These are phyloP conservation scores for Pleurotus eryngii DNA, from an alignment of 768 basidiomycete genomes.

Conservation along the genomic window DNA sequence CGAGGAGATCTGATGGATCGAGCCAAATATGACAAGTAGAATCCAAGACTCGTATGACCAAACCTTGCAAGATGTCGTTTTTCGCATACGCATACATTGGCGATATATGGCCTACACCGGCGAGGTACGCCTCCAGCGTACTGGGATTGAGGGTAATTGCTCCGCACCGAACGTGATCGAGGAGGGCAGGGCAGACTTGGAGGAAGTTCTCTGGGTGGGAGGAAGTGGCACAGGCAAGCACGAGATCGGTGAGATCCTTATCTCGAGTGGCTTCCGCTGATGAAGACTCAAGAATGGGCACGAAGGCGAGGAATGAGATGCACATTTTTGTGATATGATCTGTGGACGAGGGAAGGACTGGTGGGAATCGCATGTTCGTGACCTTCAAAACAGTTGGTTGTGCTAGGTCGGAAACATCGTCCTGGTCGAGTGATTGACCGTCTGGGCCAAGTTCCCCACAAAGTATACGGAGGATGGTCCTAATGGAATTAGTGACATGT, in stretches of 20 bases:
- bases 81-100: constrained; percentile 50
- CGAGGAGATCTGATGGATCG: constrained; percentile 21
- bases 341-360: constrained; percentile 19
- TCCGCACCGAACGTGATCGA: constrained; percentile 52
- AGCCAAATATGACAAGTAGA: constrained; percentile 65
- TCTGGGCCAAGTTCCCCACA: constrained; percentile 23
- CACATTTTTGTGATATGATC: constrained; percentile 45
- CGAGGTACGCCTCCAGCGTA: constrained; percentile 51
- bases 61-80: constrained; percentile 48
- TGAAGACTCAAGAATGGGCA: constrained; percentile 60
- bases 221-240: constrained; percentile 37
- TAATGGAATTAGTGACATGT: constrained; percentile 26
- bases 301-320: constrained; percentile 55
- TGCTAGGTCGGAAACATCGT: constrained; percentile 58
- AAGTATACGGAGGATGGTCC: constrained; percentile 37
- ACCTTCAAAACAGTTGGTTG: constrained; percentile 37
- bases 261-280: constrained; percentile 61
- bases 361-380: constrained; percentile 9
- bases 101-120: constrained; percentile 51
- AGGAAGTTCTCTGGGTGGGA: constrained; percentile 52
- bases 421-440: constrained; percentile 24
- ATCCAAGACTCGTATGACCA: constrained; percentile 60
- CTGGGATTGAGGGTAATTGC: constrained; percentile 49
- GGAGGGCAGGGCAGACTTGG: constrained; percentile 51
- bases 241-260: constrained; percentile 51